Conservation (phyloP, 441 rosid species). For the Pelargonium myrrhifolium region DNA sequence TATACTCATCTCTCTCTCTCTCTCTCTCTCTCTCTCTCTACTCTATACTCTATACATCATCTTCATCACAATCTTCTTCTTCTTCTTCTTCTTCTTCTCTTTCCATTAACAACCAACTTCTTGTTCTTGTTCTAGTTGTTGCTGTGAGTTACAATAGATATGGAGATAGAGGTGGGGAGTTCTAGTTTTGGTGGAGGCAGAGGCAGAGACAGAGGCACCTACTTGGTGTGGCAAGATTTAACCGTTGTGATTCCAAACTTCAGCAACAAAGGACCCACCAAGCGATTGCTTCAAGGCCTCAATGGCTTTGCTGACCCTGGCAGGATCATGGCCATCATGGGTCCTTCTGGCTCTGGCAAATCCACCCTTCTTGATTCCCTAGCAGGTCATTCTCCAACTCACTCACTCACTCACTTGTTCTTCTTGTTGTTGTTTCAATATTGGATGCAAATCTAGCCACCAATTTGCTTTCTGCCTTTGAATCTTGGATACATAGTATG, state of each 20-base stretch:
- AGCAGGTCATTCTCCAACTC: too few relatives aligned
- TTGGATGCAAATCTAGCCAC: too few relatives aligned
- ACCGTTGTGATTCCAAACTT: slow-evolving; percentile 71
- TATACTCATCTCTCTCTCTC: too few relatives aligned
- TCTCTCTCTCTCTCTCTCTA: too few relatives aligned
- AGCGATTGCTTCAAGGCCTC: slow-evolving; percentile 72
- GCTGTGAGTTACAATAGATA: neutral
- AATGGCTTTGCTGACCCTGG: slow-evolving; percentile 88
- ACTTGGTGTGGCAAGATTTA: slow-evolving; percentile 75
- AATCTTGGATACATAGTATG: too few relatives aligned
- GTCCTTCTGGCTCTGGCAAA: slow-evolving; percentile 98
- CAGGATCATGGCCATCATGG: slow-evolving; percentile 92
- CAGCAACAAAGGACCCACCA: slow-evolving; percentile 49
- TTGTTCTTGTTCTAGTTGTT: neutral
- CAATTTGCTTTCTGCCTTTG: too few relatives aligned
- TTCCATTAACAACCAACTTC: neutral
- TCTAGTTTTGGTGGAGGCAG: neutral
- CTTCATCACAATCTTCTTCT: too few relatives aligned
- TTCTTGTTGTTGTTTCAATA: too few relatives aligned
- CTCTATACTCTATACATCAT: too few relatives aligned
- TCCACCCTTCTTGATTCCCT: slow-evolving; percentile 81
- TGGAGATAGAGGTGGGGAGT: slow-evolving; percentile 3
- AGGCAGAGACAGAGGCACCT: neutral
- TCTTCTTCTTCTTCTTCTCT: too few relatives aligned
- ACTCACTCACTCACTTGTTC: too few relatives aligned